Evolutionary conservation across 768 basidiomycete species (phyloP).

Genomic region (Suillus ampliporus): DNA sequence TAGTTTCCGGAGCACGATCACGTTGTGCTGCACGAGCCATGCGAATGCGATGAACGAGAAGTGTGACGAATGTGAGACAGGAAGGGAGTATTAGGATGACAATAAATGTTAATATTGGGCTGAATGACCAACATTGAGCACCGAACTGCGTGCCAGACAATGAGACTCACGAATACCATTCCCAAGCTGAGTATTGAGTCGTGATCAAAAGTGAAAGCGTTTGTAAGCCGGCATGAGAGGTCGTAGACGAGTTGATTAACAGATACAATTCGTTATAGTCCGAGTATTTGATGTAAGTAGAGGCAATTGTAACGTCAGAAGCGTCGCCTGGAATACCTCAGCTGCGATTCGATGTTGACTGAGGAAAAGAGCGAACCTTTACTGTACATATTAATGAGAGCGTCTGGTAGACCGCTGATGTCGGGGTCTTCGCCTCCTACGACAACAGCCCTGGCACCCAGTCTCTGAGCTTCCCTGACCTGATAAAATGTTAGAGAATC

Average conservation of each 20-base stretch:
- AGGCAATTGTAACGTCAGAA: constrained; percentile 81
- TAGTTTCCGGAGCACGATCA: constrained; percentile 81
- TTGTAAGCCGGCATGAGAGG: constrained; percentile 75
- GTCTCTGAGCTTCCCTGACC: constrained; percentile 62
- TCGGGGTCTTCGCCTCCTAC: constrained; percentile 84
- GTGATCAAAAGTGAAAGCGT: constrained; percentile 81
- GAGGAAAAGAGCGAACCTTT: constrained; percentile 59
- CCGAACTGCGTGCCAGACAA: constrained; percentile 7
- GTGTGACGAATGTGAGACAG: constrained; percentile 84
- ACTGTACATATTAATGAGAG: constrained; percentile 90
- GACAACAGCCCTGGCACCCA: constrained; percentile 89
- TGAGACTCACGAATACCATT: constrained; percentile 83
- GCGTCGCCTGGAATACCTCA: constrained; percentile 66
- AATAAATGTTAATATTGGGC: constrained; percentile 85
- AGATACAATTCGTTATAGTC: constrained; percentile 74
- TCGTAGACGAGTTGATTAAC: constrained; percentile 77
- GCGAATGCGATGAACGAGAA: constrained; percentile 88
- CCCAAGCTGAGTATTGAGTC: constrained; percentile 83
- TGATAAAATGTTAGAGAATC: constrained; percentile 12
- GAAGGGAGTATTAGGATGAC: constrained; percentile 91
- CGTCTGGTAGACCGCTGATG: constrained; percentile 69
- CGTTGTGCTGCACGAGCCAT: constrained; percentile 80
- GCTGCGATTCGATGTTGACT: constrained; percentile 12
- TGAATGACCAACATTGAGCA: constrained; percentile 34
- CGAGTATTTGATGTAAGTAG: constrained; percentile 87